These are phyloP conservation scores for Clonostachys chloroleuca DNA, from an alignment of 2,329 filamentous ascomycete species.

Conservation along the genomic window DNA sequence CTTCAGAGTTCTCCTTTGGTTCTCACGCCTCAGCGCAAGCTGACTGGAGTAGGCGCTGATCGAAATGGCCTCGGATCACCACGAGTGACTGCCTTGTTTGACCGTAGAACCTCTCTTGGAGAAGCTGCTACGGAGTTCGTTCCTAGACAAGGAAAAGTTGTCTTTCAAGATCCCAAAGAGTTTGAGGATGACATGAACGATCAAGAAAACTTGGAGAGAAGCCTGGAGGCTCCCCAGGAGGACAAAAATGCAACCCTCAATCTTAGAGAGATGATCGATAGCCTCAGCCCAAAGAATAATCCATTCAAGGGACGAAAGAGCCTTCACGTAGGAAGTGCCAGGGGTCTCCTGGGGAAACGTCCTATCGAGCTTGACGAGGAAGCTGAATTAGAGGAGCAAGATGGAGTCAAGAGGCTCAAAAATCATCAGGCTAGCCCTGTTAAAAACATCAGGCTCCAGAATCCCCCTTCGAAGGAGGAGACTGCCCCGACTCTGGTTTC, in stretches of 20 bases:
- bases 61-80: slow-evolving; percentile 71
- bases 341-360: slow-evolving; percentile 69
- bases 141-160: slow-evolving; percentile 45
- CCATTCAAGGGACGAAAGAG: slow-evolving; percentile 66
- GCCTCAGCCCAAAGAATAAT: slow-evolving; percentile 72
- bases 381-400: slow-evolving; percentile 54
- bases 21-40: slow-evolving; percentile 48
- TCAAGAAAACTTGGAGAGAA: slow-evolving; percentile 50
- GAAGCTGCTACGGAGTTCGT: slow-evolving; percentile 62
- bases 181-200: slow-evolving; percentile 64
- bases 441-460: slow-evolving; percentile 67
- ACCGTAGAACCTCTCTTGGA: slow-evolving; percentile 67
- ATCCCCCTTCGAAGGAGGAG: slow-evolving; percentile 64
- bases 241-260: slow-evolving; percentile 62
- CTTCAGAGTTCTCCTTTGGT: slow-evolving; percentile 58
- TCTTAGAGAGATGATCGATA: slow-evolving; percentile 73
- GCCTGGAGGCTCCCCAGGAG: slow-evolving; percentile 34
- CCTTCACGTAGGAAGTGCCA: slow-evolving; percentile 70
- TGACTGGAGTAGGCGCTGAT: slow-evolving; percentile 67
- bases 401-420: slow-evolving; percentile 65
- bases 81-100: slow-evolving; percentile 65
- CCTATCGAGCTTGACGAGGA: slow-evolving; percentile 66
- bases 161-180: slow-evolving; percentile 61
- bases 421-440: slow-evolving; percentile 71
- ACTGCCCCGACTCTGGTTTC: slow-evolving; percentile 39